phyloP scores from a whole-genome alignment of 805 yeast species.

The Candida ovalis region DNA sequence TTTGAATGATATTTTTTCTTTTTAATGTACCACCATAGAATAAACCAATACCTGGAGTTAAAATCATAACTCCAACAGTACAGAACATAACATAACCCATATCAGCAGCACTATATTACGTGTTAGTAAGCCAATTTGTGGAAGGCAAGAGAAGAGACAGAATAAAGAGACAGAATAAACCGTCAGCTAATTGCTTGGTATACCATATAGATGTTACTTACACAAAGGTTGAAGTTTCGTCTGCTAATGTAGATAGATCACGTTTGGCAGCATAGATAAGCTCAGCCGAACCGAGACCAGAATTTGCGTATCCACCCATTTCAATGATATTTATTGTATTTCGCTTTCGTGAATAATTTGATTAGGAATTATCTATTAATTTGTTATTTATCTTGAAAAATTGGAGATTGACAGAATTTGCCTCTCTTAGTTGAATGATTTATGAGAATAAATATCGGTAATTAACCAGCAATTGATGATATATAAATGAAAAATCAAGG shows the following conservation, averaged over 20 bases:
- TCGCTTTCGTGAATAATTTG: no score
- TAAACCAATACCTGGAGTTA: conserved; percentile 43
- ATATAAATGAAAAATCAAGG: neutral
- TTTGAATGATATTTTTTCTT: conserved; percentile 40
- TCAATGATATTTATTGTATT: neutral
- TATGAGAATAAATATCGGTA: neutral
- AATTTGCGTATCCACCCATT: conserved; percentile 31
- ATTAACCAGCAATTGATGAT: neutral
- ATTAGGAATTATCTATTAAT: no score
- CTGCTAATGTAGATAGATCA: conserved; percentile 27
- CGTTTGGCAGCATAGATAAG: conserved; percentile 20
- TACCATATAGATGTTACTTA: neutral
- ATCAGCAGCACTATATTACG: conserved; percentile 31
- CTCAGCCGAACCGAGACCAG: conserved; percentile 30
- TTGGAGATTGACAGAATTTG: no score
- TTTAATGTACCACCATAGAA: conserved; percentile 42
- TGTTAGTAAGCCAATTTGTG: neutral
- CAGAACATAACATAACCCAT: conserved; percentile 48
- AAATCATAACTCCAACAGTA: conserved; percentile 44
- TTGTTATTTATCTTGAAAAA: no score
- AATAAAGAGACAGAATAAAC: neutral
- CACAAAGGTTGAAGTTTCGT: conserved; percentile 34
- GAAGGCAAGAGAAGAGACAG: neutral
- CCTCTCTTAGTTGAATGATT: no score
- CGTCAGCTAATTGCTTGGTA: neutral